Evolutionary conservation across 2,329 filamentous ascomycete species (phyloP), one percentile per base, ranked within the genome.

Genomic region (Phaeomoniella chlamydospora): DNA sequence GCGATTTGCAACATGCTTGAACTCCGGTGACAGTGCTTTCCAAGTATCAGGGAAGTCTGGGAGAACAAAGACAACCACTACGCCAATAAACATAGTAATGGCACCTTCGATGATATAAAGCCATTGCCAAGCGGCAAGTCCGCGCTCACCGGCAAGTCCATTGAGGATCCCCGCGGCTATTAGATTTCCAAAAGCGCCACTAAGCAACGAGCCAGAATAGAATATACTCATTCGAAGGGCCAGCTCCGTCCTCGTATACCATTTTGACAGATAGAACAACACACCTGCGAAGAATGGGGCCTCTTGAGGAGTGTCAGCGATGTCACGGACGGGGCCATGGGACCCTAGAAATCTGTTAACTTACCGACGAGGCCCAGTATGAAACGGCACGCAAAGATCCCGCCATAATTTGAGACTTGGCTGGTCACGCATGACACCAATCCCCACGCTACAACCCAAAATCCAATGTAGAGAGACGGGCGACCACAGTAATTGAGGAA

Each of bases 171-270:
- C 66, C 14, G 68, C 68, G 5, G 64, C 67, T 35, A 72, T 67
- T 16, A 72, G 54, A 14, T 63, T 67, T n/a, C 65, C 65, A 43
- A 72, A 72, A 2, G 67, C 67, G 32, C 53, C 63, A 35, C 59
- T 61, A 18, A 71, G 56, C 14, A 69, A 49, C 2, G 59, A 63
- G 3, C 65, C 67, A 3, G 64, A 63, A 47, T 68, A 71, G 37
- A 72, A 61, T 31, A 70, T 59, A n/a, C 61, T 61, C 43, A 63
- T 68, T 4, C 68, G 59, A 30, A 66, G 55, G 3, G 61, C 61
- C 12, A 72, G 48, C 40, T 72, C 68, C 18, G 62, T 58, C 34
- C 64, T 64, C 2, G 65, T 72, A 42, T 71, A 72, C 65, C 66
- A 70, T 41, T 60, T 63, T 4, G 58, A 63, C 5, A 68, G 54